These are phyloP conservation scores for Sporothrix dimorphospora DNA, from an alignment of 2,329 filamentous ascomycete species.

Conservation along the genomic window DNA sequence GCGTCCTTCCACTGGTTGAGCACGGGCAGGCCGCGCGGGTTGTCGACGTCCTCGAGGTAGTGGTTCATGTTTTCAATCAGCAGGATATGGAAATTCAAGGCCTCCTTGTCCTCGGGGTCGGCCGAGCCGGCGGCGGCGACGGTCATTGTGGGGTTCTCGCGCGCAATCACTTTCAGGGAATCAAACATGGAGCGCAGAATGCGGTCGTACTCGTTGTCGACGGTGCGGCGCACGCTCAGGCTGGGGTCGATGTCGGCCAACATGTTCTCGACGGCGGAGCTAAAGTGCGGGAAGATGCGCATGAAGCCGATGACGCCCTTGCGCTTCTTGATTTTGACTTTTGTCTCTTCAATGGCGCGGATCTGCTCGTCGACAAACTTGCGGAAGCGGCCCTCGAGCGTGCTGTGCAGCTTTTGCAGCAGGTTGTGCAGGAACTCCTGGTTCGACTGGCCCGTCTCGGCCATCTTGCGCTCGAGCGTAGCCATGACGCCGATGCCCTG, in stretches of 20 bases:
- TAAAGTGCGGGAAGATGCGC: slow-evolving; percentile 87
- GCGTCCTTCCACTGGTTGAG: slow-evolving; percentile 81
- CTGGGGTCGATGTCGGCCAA: slow-evolving; percentile 61
- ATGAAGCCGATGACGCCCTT: slow-evolving; percentile 97
- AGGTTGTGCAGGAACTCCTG: slow-evolving; percentile 84
- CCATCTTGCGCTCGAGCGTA: slow-evolving; percentile 76
- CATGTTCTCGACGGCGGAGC: slow-evolving; percentile 82
- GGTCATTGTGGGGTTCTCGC: slow-evolving; percentile 57
- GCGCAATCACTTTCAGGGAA: slow-evolving; percentile 89
- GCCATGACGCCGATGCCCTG: slow-evolving; percentile 89
- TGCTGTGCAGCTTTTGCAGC: slow-evolving; percentile 77
- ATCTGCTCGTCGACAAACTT: slow-evolving; percentile 95
- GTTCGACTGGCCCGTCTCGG: slow-evolving; percentile 82
- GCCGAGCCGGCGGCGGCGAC: slow-evolving; percentile 43
- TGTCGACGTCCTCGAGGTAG: slow-evolving; percentile 88
- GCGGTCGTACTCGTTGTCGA: slow-evolving; percentile 85
- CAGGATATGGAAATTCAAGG: slow-evolving; percentile 94
- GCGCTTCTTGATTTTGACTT: slow-evolving; percentile 98
- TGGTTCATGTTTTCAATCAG: slow-evolving; percentile 99
- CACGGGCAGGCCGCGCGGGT: slow-evolving; percentile 69
- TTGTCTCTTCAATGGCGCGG: slow-evolving; percentile 93
- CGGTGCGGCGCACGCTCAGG: slow-evolving; percentile 69
- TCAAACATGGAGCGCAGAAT: slow-evolving; percentile 97
- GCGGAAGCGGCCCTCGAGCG: slow-evolving; percentile 74
- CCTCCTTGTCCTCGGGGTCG: slow-evolving; percentile 87